These are phyloP conservation scores for Millerago galiae DNA, from an alignment of 805 yeast genomes.

Conservation along the genomic window DNA sequence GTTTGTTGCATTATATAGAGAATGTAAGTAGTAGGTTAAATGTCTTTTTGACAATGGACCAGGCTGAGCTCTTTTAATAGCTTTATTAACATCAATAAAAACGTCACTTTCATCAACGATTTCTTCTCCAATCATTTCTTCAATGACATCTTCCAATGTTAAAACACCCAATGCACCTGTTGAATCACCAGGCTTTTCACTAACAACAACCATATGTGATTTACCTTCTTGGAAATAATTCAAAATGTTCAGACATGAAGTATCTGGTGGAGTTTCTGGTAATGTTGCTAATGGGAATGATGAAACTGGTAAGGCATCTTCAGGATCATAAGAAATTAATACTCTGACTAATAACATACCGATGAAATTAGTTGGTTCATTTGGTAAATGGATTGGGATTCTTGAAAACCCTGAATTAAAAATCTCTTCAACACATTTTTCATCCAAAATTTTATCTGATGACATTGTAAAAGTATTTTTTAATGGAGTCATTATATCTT, in stretches of 20 bases:
- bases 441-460: conserved; percentile 77
- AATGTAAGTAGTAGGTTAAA: conserved; percentile 61
- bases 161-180: conserved; percentile 86
- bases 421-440: conserved; percentile 77
- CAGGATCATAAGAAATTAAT: conserved; percentile 92
- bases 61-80: conserved; percentile 70
- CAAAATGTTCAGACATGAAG: conserved; percentile 88
- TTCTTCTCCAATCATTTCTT: conserved; percentile 95
- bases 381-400: conserved; percentile 88
- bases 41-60: conserved; percentile 71
- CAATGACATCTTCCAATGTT: conserved; percentile 96
- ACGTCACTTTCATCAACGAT: conserved; percentile 96
- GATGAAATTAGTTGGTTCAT: conserved; percentile 82
- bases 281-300: conserved; percentile 92
- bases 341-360: conserved; percentile 94
- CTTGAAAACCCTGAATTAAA: conserved; percentile 92
- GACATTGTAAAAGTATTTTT: conserved; percentile 83
- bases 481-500: conserved; percentile 90
- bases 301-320: conserved; percentile 87
- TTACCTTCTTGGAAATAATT: conserved; percentile 98
- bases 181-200: conserved; percentile 76
- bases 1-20: conserved; percentile 42
- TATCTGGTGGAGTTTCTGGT: conserved; percentile 88
- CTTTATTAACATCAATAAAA: conserved; percentile 82
- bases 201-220: conserved; percentile 93